Conservation (phyloP, 768 basidiomycete genomes). For the Pisolithus albus region DNA sequence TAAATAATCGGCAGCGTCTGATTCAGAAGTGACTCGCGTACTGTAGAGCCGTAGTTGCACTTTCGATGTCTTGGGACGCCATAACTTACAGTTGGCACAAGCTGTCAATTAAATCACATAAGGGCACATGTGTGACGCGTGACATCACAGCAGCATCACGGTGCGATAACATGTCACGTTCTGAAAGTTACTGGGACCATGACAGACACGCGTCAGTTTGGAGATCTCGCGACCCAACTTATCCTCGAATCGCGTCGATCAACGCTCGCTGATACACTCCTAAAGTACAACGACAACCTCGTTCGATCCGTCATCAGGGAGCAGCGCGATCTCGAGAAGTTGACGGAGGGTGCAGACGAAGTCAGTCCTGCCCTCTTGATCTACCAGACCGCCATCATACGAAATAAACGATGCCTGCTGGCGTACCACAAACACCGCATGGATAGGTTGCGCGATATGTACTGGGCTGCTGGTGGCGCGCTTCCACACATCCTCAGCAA, state of each 20-base stretch:
- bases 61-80: slow-evolving; percentile 38
- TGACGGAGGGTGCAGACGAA: slow-evolving; percentile 41
- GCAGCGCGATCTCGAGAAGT: slow-evolving; percentile 78
- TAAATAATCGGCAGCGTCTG: background rate
- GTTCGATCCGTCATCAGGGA: slow-evolving; percentile 85
- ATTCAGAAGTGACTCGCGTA: slow-evolving; percentile 15
- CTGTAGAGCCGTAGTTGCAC: slow-evolving; percentile 37
- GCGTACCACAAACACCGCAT: slow-evolving; percentile 88
- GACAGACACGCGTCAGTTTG: slow-evolving; percentile 58
- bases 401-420: slow-evolving; percentile 94
- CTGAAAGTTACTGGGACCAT: slow-evolving; percentile 15
- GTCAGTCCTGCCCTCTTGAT: slow-evolving; percentile 60
- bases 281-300: slow-evolving; percentile 88
- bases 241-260: slow-evolving; percentile 83
- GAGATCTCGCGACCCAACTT: slow-evolving; percentile 85
- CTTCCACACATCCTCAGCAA: slow-evolving; percentile 74
- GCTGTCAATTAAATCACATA: background rate
- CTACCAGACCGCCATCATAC: slow-evolving; percentile 80
- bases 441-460: slow-evolving; percentile 77
- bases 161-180: slow-evolving; percentile 5
- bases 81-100: slow-evolving; percentile 16
- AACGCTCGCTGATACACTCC: slow-evolving; percentile 70
- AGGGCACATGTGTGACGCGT: background rate
- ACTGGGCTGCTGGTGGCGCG: slow-evolving; percentile 85
- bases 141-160: slow-evolving; percentile 6